Conservation (phyloP, 1,284 basidiomycete genomes). For the Ganoderma sinense region DNA sequence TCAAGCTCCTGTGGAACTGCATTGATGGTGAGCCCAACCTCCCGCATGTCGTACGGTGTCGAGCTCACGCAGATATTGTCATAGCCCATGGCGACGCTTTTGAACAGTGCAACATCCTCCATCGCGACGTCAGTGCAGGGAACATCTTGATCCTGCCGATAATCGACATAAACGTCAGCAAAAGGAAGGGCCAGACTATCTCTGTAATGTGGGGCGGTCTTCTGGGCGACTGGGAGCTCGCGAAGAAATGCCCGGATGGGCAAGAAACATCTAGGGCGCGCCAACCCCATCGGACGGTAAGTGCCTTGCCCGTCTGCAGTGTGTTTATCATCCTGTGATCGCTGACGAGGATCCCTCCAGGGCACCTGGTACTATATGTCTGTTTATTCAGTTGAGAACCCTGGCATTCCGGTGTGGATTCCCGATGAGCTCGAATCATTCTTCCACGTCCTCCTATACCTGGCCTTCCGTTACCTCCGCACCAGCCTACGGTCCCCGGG, state of each 20-base stretch:
- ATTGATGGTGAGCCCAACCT: slow-evolving; percentile 12
- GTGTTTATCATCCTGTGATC: background rate
- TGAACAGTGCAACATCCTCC: background rate
- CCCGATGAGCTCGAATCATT: background rate
- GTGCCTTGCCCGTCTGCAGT: background rate
- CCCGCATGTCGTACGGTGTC: too few relatives aligned
- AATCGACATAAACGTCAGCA: too few relatives aligned
- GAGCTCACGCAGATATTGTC: background rate
- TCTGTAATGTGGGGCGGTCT: slow-evolving; percentile 5
- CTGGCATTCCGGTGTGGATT: background rate
- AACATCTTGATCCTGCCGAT: slow-evolving; percentile 23
- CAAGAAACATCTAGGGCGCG: background rate
- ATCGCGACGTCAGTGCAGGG: slow-evolving; percentile 24
- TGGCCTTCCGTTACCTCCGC: background rate
- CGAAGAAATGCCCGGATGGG: slow-evolving; percentile 1
- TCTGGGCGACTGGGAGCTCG: slow-evolving; percentile 23
- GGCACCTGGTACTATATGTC: slow-evolving; percentile 27
- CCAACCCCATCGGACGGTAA: slow-evolving; percentile 10
- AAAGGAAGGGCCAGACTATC: background rate
- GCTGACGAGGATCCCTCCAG: background rate
- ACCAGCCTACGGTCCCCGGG: background rate
- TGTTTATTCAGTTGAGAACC: background rate
- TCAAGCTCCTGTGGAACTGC: background rate
- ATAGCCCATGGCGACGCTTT: slow-evolving; percentile 14
- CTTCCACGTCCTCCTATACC: background rate